Evolutionary conservation across 2,329 filamentous ascomycete species (phyloP), one percentile per base, ranked within the genome.

Genomic region (Monosporascus sp.): DNA sequence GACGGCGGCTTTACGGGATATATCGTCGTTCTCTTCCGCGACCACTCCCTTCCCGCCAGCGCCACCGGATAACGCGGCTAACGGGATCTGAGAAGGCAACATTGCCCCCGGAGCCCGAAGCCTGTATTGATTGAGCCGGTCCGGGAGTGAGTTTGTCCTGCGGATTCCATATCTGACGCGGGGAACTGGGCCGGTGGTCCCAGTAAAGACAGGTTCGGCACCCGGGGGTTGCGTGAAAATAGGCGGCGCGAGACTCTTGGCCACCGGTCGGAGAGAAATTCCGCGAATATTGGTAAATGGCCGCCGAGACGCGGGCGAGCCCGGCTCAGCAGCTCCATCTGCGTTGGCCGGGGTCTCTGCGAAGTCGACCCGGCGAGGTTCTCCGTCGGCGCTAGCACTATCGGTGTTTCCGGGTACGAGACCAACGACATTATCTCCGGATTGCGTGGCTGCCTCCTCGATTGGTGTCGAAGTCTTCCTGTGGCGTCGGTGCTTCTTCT

Each of bases 61-160:
- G 1, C 63, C 64, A 14, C 57, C 67, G 6, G 64, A 65, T 6
- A 76, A 53, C 0, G 70, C 63, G 1, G 68, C 66, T 5, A 73
- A 60, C 0, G 78, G 73, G 14, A 78, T 63, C 51, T 76, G 73
- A 17, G 76, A 68, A 1, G 78, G 77, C 41, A 80, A 66, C 70
- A 81, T 72, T 35, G 73, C 72, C 6, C 79, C 77, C 1, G 79
- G 76, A 1, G 78, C 64, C 4, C 79, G 76, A 37, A 73, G 59
- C 25, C 67, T 61, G 37, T 68, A 60, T 22, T 73, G 70, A 55
- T 80, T 82, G 8, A 90, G 77, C 18, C 85, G 80, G 61, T 87
- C 86, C 0, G 88, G 88, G 2, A 91, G 77, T 1, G 88, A 91
- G 65, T 82, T 89, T 20, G 88, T 89, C 51, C 88, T 80, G 52